Conservation (phyloP, 495 filamentous ascomycete genomes). For the Barbatosphaeria neglecta region DNA sequence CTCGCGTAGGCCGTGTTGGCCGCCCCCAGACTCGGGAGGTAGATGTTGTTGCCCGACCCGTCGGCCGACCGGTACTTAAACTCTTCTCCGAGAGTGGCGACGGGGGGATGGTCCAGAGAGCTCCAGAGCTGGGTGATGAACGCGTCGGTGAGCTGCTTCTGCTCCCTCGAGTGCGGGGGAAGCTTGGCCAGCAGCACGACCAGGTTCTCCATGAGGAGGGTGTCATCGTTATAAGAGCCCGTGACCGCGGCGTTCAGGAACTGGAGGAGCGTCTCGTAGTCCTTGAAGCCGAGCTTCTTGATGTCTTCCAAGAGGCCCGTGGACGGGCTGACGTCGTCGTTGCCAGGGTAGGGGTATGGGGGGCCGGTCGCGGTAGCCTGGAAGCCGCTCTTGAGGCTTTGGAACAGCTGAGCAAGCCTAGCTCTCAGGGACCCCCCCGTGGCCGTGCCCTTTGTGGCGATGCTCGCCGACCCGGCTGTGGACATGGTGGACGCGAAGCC, state of each 20-base stretch:
- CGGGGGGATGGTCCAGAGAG: conserved; percentile 53
- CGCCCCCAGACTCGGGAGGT: conserved; percentile 51
- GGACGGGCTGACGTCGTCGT: conserved; percentile 10
- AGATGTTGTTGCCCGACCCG: conserved; percentile 50
- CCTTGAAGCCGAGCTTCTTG: conserved; percentile 13
- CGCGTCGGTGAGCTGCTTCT: conserved; percentile 17
- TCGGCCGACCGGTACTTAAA: conserved; percentile 51
- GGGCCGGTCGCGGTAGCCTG: conserved; percentile 14
- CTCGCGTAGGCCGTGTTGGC: conserved; percentile 54
- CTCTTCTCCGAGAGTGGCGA: conserved; percentile 31
- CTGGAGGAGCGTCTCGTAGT: conserved; percentile 20
- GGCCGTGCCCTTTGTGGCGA: background rate
- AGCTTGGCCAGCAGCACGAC: conserved; percentile 24
- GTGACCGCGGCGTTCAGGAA: conserved; percentile 18
- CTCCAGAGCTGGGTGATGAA: conserved; percentile 49
- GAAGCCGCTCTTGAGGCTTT: conserved; percentile 16
- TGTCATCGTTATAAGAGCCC: conserved; percentile 23
- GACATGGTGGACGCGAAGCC: background rate
- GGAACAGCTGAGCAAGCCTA: background rate
- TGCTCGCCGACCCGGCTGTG: background rate
- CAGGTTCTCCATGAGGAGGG: conserved; percentile 29
- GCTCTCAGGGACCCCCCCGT: background rate
- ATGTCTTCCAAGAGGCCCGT: conserved; percentile 15
- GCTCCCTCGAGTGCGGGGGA: conserved; percentile 14
- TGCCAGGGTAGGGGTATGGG: conserved; percentile 13